Conservation (phyloP, 306 rosid genomes). For the Lathyrus aphaca region DNA sequence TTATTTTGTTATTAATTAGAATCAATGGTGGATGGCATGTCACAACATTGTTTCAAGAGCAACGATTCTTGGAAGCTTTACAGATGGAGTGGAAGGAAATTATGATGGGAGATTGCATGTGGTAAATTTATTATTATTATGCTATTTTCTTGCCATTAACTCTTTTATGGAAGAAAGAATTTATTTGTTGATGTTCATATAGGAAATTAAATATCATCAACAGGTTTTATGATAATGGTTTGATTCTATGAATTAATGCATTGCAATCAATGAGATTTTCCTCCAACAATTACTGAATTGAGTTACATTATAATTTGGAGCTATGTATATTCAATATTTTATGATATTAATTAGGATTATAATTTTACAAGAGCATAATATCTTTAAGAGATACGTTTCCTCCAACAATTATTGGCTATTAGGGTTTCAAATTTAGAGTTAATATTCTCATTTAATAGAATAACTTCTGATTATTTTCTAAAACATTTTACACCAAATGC, state of each 20-base stretch:
- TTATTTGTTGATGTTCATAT: neutral
- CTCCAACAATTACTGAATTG: neutral
- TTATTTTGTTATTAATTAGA: constrained; percentile 39
- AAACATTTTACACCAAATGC: too few relatives aligned
- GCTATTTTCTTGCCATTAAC: neutral
- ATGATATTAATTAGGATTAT: too few relatives aligned
- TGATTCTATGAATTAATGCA: neutral
- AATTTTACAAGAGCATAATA: too few relatives aligned
- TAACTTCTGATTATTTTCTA: too few relatives aligned
- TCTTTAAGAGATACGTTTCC: too few relatives aligned
- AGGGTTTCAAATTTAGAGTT: too few relatives aligned
- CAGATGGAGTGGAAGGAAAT: constrained; percentile 44
- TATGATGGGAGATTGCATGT: constrained; percentile 55
- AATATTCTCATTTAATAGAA: too few relatives aligned
- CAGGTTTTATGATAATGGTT: neutral
- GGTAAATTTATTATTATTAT: constrained; percentile 41
- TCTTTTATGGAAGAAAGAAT: neutral
- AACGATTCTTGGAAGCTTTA: constrained; percentile 39
- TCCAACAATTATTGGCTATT: too few relatives aligned
- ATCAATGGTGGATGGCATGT: constrained; percentile 51
- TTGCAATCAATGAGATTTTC: constrained; percentile 10
- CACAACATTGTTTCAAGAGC: constrained; percentile 52
- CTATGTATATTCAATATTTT: too few relatives aligned
- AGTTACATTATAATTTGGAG: neutral
- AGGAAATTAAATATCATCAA: neutral